Percentiles rank a stretch among this genome's conserved stretches.
These are phyloP conservation scores for Aphanomyces invadans DNA, from an alignment of 352 stramenopile genomes.

Conservation along the genomic window DNA sequence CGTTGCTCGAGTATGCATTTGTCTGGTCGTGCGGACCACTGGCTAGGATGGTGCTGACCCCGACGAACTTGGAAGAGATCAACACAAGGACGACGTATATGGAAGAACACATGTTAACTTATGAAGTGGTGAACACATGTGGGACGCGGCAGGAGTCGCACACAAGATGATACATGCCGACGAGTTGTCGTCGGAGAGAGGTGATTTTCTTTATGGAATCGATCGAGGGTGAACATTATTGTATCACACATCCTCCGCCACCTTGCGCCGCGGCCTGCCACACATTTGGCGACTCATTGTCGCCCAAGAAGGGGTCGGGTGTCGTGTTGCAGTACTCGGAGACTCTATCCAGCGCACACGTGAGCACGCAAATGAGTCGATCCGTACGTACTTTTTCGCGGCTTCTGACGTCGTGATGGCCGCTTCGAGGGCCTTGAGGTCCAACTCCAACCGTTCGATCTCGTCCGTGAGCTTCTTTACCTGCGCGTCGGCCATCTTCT, in stretches of 20 bases:
- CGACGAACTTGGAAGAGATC: not conserved
- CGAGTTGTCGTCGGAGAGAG: not conserved
- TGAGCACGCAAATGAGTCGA: not conserved
- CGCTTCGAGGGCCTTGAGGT: conserved; percentile 71
- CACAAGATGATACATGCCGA: not conserved
- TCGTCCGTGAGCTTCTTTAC: conserved; percentile 75
- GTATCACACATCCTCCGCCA: conserved; percentile 53
- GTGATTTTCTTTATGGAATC: no score
- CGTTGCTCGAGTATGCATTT: no score
- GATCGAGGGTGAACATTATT: no score
- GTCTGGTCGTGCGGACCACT: not conserved
- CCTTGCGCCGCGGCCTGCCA: conserved; percentile 64
- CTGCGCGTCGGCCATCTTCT: conserved; percentile 37
- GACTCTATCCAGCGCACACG: conserved; percentile 32
- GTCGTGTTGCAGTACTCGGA: conserved; percentile 68
- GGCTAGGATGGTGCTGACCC: not conserved
- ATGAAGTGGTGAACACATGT: not conserved
- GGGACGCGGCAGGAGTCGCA: not conserved
- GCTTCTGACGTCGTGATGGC: conserved; percentile 72
- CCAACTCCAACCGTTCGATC: conserved; percentile 64
- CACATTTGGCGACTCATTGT: conserved; percentile 63
- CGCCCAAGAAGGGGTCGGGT: conserved; percentile 60
- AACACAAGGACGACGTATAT: not conserved
- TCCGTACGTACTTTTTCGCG: conserved; percentile 54
- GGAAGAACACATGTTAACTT: conserved; percentile 10